Evolutionary conservation across 371 early-diverging fungal genomes (phyloP).

Genomic region (Mortierella sp.): DNA sequence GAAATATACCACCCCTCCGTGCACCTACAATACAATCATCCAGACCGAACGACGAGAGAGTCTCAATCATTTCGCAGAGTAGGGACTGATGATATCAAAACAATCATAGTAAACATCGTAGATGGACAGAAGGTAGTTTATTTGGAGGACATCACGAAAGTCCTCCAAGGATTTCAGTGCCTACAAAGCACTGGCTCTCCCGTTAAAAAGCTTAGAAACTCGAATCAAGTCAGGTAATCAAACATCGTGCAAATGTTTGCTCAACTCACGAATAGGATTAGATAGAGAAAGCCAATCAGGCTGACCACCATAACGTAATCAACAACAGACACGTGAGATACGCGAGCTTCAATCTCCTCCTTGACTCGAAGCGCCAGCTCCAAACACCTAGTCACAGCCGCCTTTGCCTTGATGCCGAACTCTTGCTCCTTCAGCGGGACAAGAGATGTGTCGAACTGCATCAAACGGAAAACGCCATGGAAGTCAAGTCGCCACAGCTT

Average conservation of each 20-base stretch:
- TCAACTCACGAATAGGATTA: no score
- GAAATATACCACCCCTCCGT: no score
- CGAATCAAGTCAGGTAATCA: conserved; percentile 11
- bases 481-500: conserved; percentile 20
- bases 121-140: conserved; percentile 15
- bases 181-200: background rate
- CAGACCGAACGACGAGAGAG: conserved; percentile 3
- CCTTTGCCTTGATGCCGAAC: conserved; percentile 12
- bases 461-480: conserved; percentile 10
- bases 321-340: no score
- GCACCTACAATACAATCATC: no score
- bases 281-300: background rate
- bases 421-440: conserved; percentile 11
- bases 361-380: conserved; percentile 5
- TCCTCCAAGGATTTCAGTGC: conserved; percentile 7
- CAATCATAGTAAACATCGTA: conserved; percentile 5
- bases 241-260: background rate
- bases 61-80: no score
- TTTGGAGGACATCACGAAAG: conserved; percentile 19
- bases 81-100: no score
- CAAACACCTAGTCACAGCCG: background rate
- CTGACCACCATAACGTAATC: background rate
- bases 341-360: no score
- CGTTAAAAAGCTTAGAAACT: no score
- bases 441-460: conserved; percentile 13